phyloP scores from a whole-genome alignment of 345 rosid species.

The Eucalyptus dawsonii region DNA sequence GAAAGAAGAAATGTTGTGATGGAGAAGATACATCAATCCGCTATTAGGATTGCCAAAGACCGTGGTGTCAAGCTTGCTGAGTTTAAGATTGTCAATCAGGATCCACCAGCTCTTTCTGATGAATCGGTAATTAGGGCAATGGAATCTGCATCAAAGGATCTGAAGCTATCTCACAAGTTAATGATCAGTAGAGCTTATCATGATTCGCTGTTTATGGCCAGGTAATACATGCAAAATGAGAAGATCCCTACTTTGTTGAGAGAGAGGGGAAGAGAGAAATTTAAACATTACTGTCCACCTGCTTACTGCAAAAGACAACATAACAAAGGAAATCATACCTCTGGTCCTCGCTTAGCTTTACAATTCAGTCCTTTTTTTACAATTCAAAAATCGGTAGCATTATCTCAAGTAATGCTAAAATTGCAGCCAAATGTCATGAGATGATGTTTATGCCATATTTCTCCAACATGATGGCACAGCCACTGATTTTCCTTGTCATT shows the following conservation, averaged over 20 bases:
- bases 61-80: slow-evolving; percentile 59
- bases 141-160: slow-evolving; percentile 56
- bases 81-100: slow-evolving; percentile 86
- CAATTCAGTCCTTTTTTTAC: background rate
- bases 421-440: background rate
- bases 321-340: background rate
- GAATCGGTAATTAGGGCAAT: slow-evolving; percentile 50
- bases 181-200: slow-evolving; percentile 99
- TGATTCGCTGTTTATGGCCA: slow-evolving; percentile 93
- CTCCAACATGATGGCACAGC: background rate
- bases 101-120: slow-evolving; percentile 81
- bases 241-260: background rate
- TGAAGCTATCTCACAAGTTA: slow-evolving; percentile 56
- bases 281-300: background rate
- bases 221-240: slow-evolving; percentile 27
- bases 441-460: background rate
- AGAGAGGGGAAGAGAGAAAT: background rate
- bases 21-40: slow-evolving; percentile 67
- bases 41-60: slow-evolving; percentile 40
- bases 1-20: slow-evolving; percentile 63
- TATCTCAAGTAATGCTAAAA: background rate
- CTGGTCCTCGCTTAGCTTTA: background rate
- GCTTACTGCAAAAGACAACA: background rate
- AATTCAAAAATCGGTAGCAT: background rate
- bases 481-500: background rate